Base-by-base conservation (phyloP, 371 early-diverging fungal species). In the Mortierella sp. region DNA sequence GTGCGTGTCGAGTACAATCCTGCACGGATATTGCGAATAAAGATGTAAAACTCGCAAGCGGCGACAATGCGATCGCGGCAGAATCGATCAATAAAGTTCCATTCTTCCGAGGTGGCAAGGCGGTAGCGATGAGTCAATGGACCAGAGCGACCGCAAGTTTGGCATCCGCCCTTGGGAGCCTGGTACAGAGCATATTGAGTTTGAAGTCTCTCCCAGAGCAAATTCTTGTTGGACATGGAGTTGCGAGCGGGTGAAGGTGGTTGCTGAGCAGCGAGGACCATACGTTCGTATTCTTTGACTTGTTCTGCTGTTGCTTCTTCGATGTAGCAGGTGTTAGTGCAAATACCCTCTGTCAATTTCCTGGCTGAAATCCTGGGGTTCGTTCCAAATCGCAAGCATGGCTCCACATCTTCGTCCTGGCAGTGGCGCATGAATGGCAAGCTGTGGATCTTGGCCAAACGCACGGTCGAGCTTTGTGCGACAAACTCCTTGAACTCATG, bases 41-140 rank as follows among this genome's bases (percentile, higher is more conserved):
- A 95, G 13, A 93, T 92, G 84, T 96, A 97, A 72, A 97, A 97
- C 76, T 97, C 98, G 74, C 96, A 94, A 3, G 92, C 96, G 5
- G 97, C 94, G 3, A 97, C 95, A 10, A 97, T 72, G 11, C 97
- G 88, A 84, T 96, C 97, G n/a, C 97, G 93, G 76, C 98, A 97
- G 64, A 89, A 89, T 6, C 88, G 86, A 74, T 97, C 97, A 55
- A 97, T 93, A 47, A 94, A 94, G 33, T 90, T 89, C 96, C 96
- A 96, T n/a, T 95, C 94, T 67, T 92, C 90, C 48, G 87, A 84
- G 53, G 93, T 91, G 0, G 94, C 91, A 67, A 95, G 90, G 21
- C 92, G 87, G 86, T 96, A 96, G 50, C 94, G 91, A 74, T 93
- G 96, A 6, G 93, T 91, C 69, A 92, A 85, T 4, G 85, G 85